Percentiles rank a stretch among this genome's conserved stretches.
phyloP scores from a whole-genome alignment of 2,329 filamentous ascomycete species.

The Blastomyces emzantsi region DNA sequence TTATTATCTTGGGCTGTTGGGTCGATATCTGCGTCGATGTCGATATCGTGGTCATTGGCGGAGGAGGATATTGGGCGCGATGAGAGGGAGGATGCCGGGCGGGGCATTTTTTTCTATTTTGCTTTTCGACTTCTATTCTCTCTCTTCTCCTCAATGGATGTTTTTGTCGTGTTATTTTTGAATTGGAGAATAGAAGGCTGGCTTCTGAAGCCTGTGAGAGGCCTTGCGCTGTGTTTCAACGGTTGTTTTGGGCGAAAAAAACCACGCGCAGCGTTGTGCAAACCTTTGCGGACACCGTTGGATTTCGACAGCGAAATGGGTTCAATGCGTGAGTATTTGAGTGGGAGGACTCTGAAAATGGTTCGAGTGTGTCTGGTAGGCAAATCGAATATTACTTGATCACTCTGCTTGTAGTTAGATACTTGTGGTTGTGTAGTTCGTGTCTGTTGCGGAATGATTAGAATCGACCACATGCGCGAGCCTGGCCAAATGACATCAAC shows the following conservation, averaged over 20 bases:
- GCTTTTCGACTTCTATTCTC: not conserved
- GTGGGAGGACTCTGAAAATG: not conserved
- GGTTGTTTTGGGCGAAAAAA: too few species aligned
- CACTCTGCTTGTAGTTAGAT: not conserved
- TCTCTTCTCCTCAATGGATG: not conserved
- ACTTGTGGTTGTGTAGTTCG: not conserved
- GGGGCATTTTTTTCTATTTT: constrained; percentile 9
- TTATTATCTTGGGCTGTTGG: not conserved
- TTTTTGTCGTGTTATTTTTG: not conserved
- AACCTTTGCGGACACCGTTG: not conserved
- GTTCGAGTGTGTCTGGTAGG: not conserved
- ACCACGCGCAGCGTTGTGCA: too few species aligned
- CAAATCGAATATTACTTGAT: not conserved
- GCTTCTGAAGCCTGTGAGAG: not conserved
- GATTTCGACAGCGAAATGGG: not conserved
- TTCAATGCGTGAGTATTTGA: not conserved
- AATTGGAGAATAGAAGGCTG: not conserved
- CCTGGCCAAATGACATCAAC: not conserved
- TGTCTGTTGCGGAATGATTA: not conserved
- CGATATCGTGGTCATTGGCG: constrained; percentile 38
- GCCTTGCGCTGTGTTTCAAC: too few species aligned
- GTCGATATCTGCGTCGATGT: constrained; percentile 19
- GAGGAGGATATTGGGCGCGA: not conserved
- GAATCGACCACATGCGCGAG: not conserved
- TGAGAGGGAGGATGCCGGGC: constrained; percentile 13